Base-by-base conservation (phyloP, 202 grass and related monocot genomes). In the Bolboschoenoplectus hybrid region DNA sequence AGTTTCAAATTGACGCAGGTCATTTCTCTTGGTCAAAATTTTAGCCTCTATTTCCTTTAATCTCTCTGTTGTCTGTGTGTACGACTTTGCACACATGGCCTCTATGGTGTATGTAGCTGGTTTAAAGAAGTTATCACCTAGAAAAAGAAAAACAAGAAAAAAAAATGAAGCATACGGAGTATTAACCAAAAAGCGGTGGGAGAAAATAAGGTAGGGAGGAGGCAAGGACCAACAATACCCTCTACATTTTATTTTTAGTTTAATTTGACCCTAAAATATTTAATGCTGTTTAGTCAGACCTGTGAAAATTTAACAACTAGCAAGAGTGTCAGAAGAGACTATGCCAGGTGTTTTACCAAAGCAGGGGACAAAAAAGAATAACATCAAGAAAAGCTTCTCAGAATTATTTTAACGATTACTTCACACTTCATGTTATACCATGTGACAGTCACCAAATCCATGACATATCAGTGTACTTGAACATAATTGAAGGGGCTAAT, bases 91-190 rank as follows among this genome's bases (percentile, higher is more conserved):
- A 69, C 97, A 96, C 72, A 98, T 91, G 78, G 91, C 87, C 89
- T 98, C 97, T 88, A 98, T 92, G 74, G 91, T 89, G 90, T 98
- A 98, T 78, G 86, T 85, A 39, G 93, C 97, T 84, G 97, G 89
- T 88, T 98, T 98, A 84, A 98, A 98, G 88, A 98, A 98, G 88
- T 96, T 98, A 84, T 98, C 93, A 91, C 97, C 97, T 98, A 61
- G 67, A 92, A 44, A 77, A 57, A 74, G 34, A 32, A 46, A 70
- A 73, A 45, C 8, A 73, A 47, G 10, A 86, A 65, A 64, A 85
- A 56, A 4, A 56, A 68, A 36, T 16, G 53, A 43, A 40, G 61
- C 3, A 66, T 50, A 71, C 8, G 72, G 63, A 20, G 46, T 20
- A 50, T 65, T 63, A 61, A 20, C 14, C 58, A 9, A 38, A 39